Percentiles rank a stretch among this genome's conserved stretches.
These are phyloP conservation scores for Fusarium piperis DNA, from an alignment of 2,329 filamentous ascomycete species.

Conservation along the genomic window DNA sequence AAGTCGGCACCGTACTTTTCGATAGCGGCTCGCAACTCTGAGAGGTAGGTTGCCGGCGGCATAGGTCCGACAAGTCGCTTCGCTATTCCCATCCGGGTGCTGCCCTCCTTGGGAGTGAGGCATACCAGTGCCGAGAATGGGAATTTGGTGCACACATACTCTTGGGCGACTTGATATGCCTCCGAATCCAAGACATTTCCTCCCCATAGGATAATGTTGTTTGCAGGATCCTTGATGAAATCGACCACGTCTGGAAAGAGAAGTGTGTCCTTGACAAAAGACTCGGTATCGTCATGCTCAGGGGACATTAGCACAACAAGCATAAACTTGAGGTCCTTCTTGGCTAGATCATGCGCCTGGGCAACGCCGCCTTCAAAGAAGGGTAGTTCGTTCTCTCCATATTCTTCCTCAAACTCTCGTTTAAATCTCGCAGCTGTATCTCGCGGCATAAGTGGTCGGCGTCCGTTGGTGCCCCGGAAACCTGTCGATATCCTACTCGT, in stretches of 20 bases:
- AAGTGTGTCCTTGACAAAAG: constrained; percentile 84
- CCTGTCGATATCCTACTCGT: constrained; percentile 63
- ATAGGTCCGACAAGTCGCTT: constrained; percentile 80
- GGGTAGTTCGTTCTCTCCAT: constrained; percentile 75
- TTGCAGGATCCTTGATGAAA: constrained; percentile 78
- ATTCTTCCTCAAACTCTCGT: constrained; percentile 94
- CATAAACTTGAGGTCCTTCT: constrained; percentile 90
- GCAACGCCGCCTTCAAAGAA: constrained; percentile 93
- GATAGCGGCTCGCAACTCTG: constrained; percentile 78
- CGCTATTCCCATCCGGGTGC: constrained; percentile 90
- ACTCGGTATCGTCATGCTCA: constrained; percentile 90
- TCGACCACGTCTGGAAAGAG: constrained; percentile 77
- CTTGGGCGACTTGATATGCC: constrained; percentile 90
- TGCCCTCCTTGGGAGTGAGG: constrained; percentile 84
- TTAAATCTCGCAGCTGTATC: constrained; percentile 91
- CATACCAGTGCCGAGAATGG: constrained; percentile 89
- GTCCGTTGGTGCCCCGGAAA: constrained; percentile 70
- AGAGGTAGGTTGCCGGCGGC: constrained; percentile 74
- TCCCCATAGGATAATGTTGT: constrained; percentile 89
- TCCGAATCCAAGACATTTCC: constrained; percentile 94
- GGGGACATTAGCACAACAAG: constrained; percentile 89
- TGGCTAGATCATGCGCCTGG: constrained; percentile 88
- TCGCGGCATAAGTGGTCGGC: constrained; percentile 81
- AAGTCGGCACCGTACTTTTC: constrained; percentile 81
- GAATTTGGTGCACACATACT: constrained; percentile 90